Evolutionary conservation across 495 filamentous ascomycete species (phyloP).

Genomic region (Thozetella sp.): DNA sequence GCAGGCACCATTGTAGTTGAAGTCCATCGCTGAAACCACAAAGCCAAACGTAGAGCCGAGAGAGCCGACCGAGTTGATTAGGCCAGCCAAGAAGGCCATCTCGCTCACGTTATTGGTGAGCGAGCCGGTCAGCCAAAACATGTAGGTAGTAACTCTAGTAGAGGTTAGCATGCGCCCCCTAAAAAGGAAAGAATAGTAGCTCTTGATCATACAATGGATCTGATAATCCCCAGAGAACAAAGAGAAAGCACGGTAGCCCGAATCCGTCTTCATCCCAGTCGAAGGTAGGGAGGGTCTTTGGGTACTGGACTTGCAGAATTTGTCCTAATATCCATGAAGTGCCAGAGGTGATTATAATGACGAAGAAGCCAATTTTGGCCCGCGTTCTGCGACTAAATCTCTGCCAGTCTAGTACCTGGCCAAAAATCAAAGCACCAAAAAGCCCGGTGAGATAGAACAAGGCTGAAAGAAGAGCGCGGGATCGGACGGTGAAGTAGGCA

Average conservation of each 20-base stretch:
- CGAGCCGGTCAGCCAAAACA: not conserved
- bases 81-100: not conserved
- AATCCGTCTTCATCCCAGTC: not conserved
- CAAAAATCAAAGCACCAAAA: not conserved
- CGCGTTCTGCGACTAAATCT: not conserved
- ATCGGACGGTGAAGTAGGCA: not conserved
- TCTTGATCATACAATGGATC: not conserved
- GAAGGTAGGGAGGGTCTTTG: not conserved
- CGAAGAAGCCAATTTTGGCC: not conserved
- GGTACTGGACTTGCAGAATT: not conserved
- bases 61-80: not conserved
- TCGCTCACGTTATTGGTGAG: not conserved
- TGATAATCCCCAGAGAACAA: not conserved
- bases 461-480: not conserved
- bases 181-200: not conserved
- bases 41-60: not conserved
- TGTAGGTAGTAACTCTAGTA: not conserved
- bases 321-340: not conserved
- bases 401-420: not conserved
- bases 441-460: not conserved
- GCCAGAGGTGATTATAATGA: not conserved
- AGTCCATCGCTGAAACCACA: not conserved
- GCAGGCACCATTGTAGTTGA: not conserved
- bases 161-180: not conserved
- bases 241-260: not conserved